These are phyloP conservation scores for Theileria annulata DNA, from an alignment of 169 alveolate species.

Conservation along the genomic window DNA sequence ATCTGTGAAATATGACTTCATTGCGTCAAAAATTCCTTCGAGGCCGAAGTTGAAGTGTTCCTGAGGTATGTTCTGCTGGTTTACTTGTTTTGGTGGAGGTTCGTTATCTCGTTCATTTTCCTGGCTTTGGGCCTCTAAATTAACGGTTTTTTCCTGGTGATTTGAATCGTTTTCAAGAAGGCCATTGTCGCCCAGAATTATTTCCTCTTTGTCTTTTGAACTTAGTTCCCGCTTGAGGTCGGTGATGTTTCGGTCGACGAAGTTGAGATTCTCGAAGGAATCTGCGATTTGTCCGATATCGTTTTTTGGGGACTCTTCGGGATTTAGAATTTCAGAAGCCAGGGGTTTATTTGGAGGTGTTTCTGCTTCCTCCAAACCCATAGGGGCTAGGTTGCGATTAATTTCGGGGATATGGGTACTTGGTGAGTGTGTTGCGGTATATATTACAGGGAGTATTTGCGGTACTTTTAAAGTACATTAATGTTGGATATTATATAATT, in stretches of 20 bases:
- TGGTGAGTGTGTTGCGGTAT: background rate
- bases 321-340: background rate
- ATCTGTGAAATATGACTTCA: conserved; percentile 4
- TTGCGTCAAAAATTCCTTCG: conserved; percentile 46
- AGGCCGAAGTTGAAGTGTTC: conserved; percentile 36
- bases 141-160: background rate
- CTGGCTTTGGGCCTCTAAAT: background rate
- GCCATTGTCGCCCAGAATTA: background rate
- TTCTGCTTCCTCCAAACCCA: background rate
- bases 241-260: background rate
- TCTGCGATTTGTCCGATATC: background rate
- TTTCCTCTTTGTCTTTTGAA: conserved; percentile 1
- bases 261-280: conserved; percentile 5
- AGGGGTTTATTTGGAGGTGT: background rate
- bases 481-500: background rate
- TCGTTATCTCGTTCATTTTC: background rate
- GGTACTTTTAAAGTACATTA: background rate
- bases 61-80: background rate
- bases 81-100: background rate
- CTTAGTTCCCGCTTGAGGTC: conserved; percentile 3
- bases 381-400: background rate
- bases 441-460: background rate
- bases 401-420: background rate
- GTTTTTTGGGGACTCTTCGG: background rate
- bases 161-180: background rate